Base-by-base conservation (phyloP, 164 flowering plant genomes). In the Berberis thunbergii region DNA sequence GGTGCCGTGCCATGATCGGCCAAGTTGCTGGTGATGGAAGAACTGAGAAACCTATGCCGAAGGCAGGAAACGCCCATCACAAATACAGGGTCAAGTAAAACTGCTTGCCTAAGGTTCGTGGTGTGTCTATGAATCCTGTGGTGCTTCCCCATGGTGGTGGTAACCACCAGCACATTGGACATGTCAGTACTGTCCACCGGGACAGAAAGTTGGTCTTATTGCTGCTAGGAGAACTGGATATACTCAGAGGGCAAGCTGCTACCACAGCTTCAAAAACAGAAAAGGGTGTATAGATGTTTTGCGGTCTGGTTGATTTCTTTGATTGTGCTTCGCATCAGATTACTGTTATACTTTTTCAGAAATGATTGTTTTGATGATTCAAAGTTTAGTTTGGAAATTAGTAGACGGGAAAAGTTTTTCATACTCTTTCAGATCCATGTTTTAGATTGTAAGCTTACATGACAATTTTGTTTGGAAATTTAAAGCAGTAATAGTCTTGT, bases 81-180 rank as follows among this genome's bases (percentile, higher is more conserved):
- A 60, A 60, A 9, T 60, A 45, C 52, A 60, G 63, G 10, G 63
- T 60, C 4, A 60, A 60, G 63, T 45, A 52, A 41, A 60, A 60
- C 50, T 60, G 63, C 41, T 60, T 49, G 63, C 63, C 63, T 52
- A 60, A 60, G 63, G 63, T 60, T 45, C 63, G 52, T 60, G 63
- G 63, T 60, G 63, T 60, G n/a, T 49, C 63, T 13, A 60, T 60
- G 52, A 60, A 60, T 13, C 63, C 63, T 45, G 63, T 60, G 7
- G 61, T 43, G 46, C 61, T 43, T 58, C 61, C 61, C 13, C 61
- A 58, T 43, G 61, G 61, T 43, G 61, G 61, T 58, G 61, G 61
- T 58, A 57, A 57, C 10, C 59, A 59, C 48, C 61, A 59, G 38
- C 61, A 59, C 61, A 59, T 59, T 43, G 48, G 61, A 4, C 61